Percentiles rank a stretch among this genome's conserved stretches.
Evolutionary conservation across 176 grass and related monocot genomes (phyloP).

Genomic region (Sorghum bicolor): DNA sequence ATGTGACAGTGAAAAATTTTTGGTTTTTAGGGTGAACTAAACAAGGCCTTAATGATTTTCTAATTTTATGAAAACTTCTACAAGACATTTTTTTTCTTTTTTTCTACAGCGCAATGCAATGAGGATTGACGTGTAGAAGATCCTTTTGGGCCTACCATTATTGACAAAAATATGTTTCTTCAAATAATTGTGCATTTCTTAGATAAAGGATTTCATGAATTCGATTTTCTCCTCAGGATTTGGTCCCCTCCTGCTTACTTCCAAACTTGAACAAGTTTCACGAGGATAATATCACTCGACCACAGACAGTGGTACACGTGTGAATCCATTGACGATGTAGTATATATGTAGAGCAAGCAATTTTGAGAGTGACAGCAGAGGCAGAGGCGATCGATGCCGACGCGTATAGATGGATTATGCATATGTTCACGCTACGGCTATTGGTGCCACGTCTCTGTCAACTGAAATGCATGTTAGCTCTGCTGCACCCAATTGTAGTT

Average conservation of each 20-base stretch:
- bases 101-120: neutral
- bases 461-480: neutral
- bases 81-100: neutral
- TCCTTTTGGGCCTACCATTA: neutral
- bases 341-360: neutral
- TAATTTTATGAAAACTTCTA: neutral
- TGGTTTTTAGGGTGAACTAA: too few relatives aligned
- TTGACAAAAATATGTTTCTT: neutral
- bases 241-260: neutral
- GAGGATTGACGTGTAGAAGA: neutral
- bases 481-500: neutral
- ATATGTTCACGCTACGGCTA: neutral
- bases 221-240: neutral
- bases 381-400: neutral
- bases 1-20: too few relatives aligned
- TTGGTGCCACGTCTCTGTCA: slow-evolving; percentile 30
- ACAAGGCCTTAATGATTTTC: too few relatives aligned
- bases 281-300: neutral
- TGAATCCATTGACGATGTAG: neutral
- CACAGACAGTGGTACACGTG: slow-evolving; percentile 1
- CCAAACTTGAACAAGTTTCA: neutral
- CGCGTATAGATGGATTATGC: neutral
- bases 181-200: too few relatives aligned
- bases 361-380: neutral
- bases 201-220: neutral